Evolutionary conservation across 2,329 filamentous ascomycete genomes (phyloP).

Genomic region (Diaporthe sp.): DNA sequence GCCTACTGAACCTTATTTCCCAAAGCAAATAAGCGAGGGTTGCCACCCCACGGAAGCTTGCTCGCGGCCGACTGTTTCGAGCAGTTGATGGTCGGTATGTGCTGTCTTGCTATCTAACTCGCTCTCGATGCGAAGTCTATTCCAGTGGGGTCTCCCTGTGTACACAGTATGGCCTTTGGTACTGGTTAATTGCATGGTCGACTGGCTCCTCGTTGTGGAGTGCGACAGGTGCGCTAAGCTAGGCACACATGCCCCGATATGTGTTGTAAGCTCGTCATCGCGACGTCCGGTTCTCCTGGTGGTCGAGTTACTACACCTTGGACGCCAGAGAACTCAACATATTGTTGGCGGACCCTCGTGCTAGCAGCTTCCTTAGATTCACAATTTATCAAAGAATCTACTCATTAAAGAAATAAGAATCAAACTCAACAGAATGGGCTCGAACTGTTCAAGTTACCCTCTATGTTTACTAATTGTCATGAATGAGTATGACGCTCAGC

Average conservation of each 20-base stretch:
- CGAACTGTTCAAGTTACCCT: neutral
- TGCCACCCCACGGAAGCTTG: slow-evolving; percentile 17
- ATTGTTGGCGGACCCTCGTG: neutral
- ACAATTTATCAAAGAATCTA: neutral
- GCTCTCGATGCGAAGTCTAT: slow-evolving; percentile 1
- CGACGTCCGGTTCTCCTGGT: too few species aligned
- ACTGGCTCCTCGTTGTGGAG: neutral
- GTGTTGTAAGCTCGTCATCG: neutral
- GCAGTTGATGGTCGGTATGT: neutral
- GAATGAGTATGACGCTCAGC: neutral
- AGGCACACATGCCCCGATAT: neutral
- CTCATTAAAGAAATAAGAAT: neutral
- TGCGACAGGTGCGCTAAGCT: neutral
- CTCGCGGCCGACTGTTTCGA: slow-evolving; percentile 2
- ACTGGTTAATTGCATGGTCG: slow-evolving; percentile 17
- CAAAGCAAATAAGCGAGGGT: slow-evolving; percentile 19
- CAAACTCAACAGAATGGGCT: neutral
- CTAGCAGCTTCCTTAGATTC: neutral
- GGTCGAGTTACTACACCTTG: neutral
- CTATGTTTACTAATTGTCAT: neutral
- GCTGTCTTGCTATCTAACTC: neutral
- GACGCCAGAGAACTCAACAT: neutral
- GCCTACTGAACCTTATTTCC: slow-evolving; percentile 29
- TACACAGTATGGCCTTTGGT: slow-evolving; percentile 20
- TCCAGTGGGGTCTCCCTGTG: neutral